A percentile compares a stretch with the other conserved stretches of the same genome.
Conservation (phyloP, 2,329 filamentous ascomycete species). For the Aspergillus uvarum region DNA sequence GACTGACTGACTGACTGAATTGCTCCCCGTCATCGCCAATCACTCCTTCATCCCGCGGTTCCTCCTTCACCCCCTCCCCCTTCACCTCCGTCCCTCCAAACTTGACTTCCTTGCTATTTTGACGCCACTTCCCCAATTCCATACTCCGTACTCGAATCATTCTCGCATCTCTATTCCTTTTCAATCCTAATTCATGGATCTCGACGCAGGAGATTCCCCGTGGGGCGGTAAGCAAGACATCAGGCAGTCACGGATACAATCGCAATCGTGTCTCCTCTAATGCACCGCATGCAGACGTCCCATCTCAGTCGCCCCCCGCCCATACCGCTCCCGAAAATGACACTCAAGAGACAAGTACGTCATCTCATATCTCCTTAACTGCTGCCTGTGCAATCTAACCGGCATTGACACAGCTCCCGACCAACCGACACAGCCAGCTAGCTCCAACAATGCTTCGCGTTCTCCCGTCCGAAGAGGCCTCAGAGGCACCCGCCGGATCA, state of each 20-base stretch:
- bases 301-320: constrained; percentile 41
- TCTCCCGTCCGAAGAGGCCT: constrained; percentile 52
- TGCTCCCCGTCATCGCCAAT: neutral
- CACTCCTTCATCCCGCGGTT: constrained; percentile 11
- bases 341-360: constrained; percentile 22
- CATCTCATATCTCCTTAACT: neutral
- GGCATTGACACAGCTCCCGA: constrained; percentile 25
- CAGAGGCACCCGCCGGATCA: constrained; percentile 57
- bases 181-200: constrained; percentile 35
- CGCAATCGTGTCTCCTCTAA: constrained; percentile 25
- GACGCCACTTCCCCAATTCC: neutral
- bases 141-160: neutral
- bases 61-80: neutral
- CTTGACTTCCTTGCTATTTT: neutral
- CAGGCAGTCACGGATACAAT: constrained; percentile 28
- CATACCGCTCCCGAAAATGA: constrained; percentile 27
- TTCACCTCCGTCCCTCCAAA: neutral
- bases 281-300: constrained; percentile 42
- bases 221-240: constrained; percentile 47
- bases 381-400: constrained; percentile 9
- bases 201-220: constrained; percentile 48
- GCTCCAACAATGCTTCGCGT: constrained; percentile 46
- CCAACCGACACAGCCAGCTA: constrained; percentile 35
- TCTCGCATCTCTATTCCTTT: constrained; percentile 5
- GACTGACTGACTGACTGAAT: neutral